A percentile compares a stretch with the other conserved stretches of the same genome.
These are phyloP conservation scores for Hygrophorus pudorinus DNA, from an alignment of 768 basidiomycete species.

Conservation along the genomic window DNA sequence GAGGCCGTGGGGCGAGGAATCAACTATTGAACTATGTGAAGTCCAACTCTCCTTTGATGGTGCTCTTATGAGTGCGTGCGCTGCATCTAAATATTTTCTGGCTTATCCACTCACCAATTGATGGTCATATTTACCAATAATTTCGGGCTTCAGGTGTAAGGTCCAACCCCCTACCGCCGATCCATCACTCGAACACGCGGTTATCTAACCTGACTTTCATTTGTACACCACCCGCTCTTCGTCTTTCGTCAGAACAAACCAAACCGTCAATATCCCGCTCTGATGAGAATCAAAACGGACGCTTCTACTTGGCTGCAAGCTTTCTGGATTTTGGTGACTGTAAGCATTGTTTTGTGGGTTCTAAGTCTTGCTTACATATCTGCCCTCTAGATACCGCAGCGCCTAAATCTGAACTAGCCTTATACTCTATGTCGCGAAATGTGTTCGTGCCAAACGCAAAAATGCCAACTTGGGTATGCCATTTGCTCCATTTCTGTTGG, in stretches of 20 bases:
- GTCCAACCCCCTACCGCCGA: constrained; percentile 34
- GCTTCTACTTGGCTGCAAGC: constrained; percentile 38
- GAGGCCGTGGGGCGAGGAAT: constrained; percentile 54
- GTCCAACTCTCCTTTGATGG: constrained; percentile 43
- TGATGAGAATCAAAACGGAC: constrained; percentile 16
- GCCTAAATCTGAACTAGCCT: constrained; percentile 28
- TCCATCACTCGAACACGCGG: constrained; percentile 26
- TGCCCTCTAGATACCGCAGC: constrained; percentile 21
- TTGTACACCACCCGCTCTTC: constrained; percentile 23
- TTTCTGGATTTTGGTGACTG: constrained; percentile 57
- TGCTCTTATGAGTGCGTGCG: constrained; percentile 29
- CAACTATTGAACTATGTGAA: constrained; percentile 50
- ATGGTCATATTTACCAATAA: no score
- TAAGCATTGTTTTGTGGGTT: constrained; percentile 20
- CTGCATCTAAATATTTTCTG: background rate
- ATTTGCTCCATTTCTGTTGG: background rate
- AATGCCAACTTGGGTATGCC: constrained; percentile 32
- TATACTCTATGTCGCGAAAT: constrained; percentile 21
- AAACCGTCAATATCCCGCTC: constrained; percentile 5
- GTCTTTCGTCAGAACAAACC: constrained; percentile 1
- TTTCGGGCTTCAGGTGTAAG: constrained; percentile 24
- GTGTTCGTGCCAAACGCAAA: constrained; percentile 11
- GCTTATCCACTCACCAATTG: constrained; percentile 1
- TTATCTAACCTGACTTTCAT: constrained; percentile 40
- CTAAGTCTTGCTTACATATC: background rate